Conservation (phyloP, 768 basidiomycete genomes). For the Auricularia sp. region DNA sequence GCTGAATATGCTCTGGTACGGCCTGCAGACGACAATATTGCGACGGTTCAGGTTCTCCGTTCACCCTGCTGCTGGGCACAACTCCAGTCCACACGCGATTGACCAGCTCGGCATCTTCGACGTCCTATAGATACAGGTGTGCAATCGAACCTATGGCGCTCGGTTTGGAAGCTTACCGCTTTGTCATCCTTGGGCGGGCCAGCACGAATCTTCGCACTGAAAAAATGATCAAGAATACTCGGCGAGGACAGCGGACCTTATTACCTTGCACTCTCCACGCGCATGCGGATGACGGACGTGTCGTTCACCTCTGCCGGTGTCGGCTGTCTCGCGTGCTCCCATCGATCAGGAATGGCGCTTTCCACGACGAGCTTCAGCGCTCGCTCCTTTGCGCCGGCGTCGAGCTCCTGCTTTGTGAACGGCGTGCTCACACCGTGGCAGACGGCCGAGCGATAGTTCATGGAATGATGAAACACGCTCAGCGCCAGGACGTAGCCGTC, state of each 20-base stretch:
- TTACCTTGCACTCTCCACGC: conserved; percentile 6
- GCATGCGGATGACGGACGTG: conserved; percentile 5
- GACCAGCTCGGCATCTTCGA: background rate
- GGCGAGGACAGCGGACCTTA: background rate
- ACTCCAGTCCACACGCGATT: conserved; percentile 3
- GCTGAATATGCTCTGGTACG: background rate
- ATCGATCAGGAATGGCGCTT: conserved; percentile 4
- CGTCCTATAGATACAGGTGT: background rate
- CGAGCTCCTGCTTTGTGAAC: conserved; percentile 1
- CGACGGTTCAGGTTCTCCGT: background rate
- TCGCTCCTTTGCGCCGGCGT: background rate
- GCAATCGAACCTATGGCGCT: no score
- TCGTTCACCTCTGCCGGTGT: conserved; percentile 1
- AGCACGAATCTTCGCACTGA: conserved; percentile 3
- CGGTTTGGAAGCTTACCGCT: background rate
- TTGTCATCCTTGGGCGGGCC: background rate
- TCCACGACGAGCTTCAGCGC: conserved; percentile 1
- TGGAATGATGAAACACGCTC: conserved; percentile 7
- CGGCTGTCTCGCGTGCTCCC: conserved; percentile 4
- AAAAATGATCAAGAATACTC: background rate
- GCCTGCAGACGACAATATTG: background rate
- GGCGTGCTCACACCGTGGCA: conserved; percentile 13
- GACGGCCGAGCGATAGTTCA: conserved; percentile 13
- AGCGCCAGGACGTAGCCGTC: conserved; percentile 14
- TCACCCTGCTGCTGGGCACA: background rate